A percentile compares a stretch with the other conserved stretches of the same genome.
Evolutionary conservation across 202 grass and related monocot species (phyloP).

Genomic region (Panicum hallii): DNA sequence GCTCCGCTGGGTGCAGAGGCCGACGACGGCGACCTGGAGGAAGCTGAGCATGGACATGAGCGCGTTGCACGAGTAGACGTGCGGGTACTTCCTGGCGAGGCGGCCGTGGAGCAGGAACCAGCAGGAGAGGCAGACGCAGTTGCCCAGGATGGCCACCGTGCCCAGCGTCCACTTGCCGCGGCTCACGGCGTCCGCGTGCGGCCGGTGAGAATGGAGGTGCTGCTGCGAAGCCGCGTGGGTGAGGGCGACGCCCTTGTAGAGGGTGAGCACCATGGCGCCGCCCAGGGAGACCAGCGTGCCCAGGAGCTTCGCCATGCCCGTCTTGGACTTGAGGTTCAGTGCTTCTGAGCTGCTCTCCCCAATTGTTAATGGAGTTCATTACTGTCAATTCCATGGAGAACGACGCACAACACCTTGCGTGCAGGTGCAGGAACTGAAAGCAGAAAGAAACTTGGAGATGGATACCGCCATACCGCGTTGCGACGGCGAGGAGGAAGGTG

Average conservation of each 20-base stretch:
- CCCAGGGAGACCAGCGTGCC: slow-evolving; percentile 69
- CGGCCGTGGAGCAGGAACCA: slow-evolving; percentile 86
- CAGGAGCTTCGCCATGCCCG: slow-evolving; percentile 64
- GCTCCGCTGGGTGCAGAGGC: slow-evolving; percentile 62
- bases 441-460: no score
- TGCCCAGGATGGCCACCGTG: slow-evolving; percentile 67
- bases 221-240: slow-evolving; percentile 27
- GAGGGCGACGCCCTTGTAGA: slow-evolving; percentile 71
- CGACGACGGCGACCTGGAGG: slow-evolving; percentile 69
- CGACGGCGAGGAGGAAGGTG: slow-evolving; percentile 80
- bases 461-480: slow-evolving; percentile 29
- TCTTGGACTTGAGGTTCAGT: slow-evolving; percentile 56
- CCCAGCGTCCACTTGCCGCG: slow-evolving; percentile 73
- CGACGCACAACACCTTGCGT: no score
- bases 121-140: slow-evolving; percentile 70
- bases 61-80: slow-evolving; percentile 83
- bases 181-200: not conserved
- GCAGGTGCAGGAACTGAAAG: no score
- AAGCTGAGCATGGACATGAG: slow-evolving; percentile 79
- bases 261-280: slow-evolving; percentile 73
- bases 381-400: no score
- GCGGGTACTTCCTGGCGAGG: slow-evolving; percentile 76
- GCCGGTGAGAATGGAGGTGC: not conserved
- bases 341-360: slow-evolving; percentile 41
- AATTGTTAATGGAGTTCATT: no score